A percentile compares a stretch with the other conserved stretches of the same genome.
Conservation (phyloP, 179 eudicot species). For the Actinidia arguta region DNA sequence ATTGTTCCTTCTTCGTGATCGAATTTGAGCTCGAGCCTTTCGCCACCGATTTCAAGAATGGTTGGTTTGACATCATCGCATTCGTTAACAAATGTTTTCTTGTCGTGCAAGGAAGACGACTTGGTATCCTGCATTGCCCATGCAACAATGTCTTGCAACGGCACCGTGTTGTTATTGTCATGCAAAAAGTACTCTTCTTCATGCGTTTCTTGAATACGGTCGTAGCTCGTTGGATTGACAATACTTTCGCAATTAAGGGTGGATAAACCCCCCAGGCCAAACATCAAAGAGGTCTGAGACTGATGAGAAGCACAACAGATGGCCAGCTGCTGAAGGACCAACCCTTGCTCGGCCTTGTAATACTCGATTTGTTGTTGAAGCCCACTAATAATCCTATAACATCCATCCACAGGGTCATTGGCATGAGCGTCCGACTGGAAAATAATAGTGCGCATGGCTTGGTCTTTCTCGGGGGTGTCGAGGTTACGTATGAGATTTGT, state of each 20-base stretch:
- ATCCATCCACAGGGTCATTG: constrained; percentile 82
- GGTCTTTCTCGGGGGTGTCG: constrained; percentile 46
- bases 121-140: constrained; percentile 23
- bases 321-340: constrained; percentile 71
- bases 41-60: background rate
- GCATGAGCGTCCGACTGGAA: constrained; percentile 76
- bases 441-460: constrained; percentile 73
- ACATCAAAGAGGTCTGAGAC: no score
- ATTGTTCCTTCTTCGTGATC: background rate
- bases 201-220: background rate
- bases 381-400: constrained; percentile 50
- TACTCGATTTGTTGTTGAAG: constrained; percentile 56
- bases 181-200: constrained; percentile 13
- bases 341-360: constrained; percentile 49
- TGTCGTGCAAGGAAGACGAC: constrained; percentile 11
- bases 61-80: constrained; percentile 18
- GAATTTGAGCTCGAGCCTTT: constrained; percentile 9
- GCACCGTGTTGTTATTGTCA: background rate
- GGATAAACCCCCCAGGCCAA: background rate
- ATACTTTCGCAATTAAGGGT: background rate
- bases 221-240: background rate
- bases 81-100: constrained; percentile 2
- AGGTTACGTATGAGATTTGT: constrained; percentile 61
- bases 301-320: constrained; percentile 36
- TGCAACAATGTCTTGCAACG: constrained; percentile 14